Base-by-base conservation (phyloP, 176 grass and related monocot species). In the Pharus latifolius region DNA sequence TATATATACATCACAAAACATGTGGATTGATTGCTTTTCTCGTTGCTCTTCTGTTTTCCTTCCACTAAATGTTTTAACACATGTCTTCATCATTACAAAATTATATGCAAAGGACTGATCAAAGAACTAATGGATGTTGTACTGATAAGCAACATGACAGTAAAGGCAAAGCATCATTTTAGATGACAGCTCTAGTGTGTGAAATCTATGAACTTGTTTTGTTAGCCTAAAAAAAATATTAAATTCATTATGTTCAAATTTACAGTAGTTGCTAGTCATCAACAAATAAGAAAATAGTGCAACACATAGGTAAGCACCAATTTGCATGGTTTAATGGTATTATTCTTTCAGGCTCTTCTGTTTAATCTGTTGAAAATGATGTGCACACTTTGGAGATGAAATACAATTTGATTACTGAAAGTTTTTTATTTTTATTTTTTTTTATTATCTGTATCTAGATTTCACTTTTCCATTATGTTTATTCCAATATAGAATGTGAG, bases 1-100 rank as follows among this genome's bases (percentile, higher is more conserved):
- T 95, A 90, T 74, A 52, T 7, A 72, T 81, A 70, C n/a, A 59
- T 66, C 56, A 53, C 47, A 79, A 48, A 60, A 4, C 6, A 32
- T 46, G 32, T 41, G 25, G 48, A 44, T 54, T 46, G 2, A 20
- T 60, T 60, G 27, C 27, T 78, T 70, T 48, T 1, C 24, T 10
- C 60, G 41, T 44, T 22, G 14, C 65, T n/a, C n/a, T n/a, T 74
- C n/a, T 11, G 57, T 67, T 60, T 30, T 16, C 37, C 25, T 53
- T 50, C 43, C 32, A 12, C 15, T 42, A 58, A 49, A 55, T 50
- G 31, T 65, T 70, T 43, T 16, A 24, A 12, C 23, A 16, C 24
- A 78, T 1, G 11, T 13, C 3, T 65, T 58, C 20, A 49, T 63
- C 35, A 38, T 38, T 38, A 38, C 35, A 38, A 38, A 38, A 38